Conservation (phyloP, 2,329 filamentous ascomycete genomes). For the Hortaea sp. region DNA sequence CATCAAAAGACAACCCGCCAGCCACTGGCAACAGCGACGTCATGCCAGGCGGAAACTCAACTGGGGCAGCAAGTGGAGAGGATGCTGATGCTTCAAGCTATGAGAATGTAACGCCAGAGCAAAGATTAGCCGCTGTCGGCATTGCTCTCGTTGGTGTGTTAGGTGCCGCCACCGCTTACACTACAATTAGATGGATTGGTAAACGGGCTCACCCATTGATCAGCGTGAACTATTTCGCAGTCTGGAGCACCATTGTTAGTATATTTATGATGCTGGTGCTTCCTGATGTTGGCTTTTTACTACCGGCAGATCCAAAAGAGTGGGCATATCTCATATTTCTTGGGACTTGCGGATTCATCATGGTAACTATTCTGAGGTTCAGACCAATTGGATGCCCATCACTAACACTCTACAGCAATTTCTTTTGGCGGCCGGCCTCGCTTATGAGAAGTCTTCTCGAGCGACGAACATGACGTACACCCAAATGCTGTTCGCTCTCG, state of each 20-base stretch:
- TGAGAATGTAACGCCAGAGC: slow-evolving; percentile 44
- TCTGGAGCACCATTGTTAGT: slow-evolving; percentile 60
- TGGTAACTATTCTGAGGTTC: slow-evolving; percentile 32
- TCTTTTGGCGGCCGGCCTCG: slow-evolving; percentile 66
- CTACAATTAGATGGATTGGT: slow-evolving; percentile 69
- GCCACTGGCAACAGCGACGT: slow-evolving; percentile 25
- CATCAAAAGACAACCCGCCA: slow-evolving; percentile 14
- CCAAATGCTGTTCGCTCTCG: slow-evolving; percentile 59
- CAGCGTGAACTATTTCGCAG: slow-evolving; percentile 73
- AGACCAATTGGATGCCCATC: neutral
- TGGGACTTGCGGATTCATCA: slow-evolving; percentile 64
- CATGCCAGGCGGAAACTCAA: slow-evolving; percentile 21
- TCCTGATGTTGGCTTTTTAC: slow-evolving; percentile 46
- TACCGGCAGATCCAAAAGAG: slow-evolving; percentile 45
- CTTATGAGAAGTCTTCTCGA: slow-evolving; percentile 55
- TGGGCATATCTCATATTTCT: slow-evolving; percentile 61
- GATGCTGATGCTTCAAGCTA: slow-evolving; percentile 26
- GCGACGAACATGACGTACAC: slow-evolving; percentile 60
- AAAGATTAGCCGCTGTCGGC: slow-evolving; percentile 60
- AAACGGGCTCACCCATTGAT: slow-evolving; percentile 72
- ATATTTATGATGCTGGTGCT: slow-evolving; percentile 47
- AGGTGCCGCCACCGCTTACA: slow-evolving; percentile 65
- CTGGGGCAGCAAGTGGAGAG: slow-evolving; percentile 8
- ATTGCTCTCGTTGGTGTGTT: slow-evolving; percentile 67
- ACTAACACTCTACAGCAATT: slow-evolving; percentile 48